Base-by-base conservation (phyloP, 192 early-diverging fungal genomes). In the Dimargaris verticillata region DNA sequence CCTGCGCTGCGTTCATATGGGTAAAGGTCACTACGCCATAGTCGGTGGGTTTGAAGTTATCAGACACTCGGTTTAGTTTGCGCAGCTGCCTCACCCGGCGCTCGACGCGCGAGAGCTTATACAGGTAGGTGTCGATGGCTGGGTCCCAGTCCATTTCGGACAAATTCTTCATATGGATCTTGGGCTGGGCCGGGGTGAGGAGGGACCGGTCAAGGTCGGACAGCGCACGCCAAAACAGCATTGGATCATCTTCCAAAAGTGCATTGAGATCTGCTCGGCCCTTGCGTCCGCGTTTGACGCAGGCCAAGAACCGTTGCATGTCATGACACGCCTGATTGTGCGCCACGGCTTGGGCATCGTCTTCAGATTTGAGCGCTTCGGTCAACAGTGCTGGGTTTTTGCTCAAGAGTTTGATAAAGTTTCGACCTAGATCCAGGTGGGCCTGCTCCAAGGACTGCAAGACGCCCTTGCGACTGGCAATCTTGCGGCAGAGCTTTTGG, bases 21-120 rank as follows among this genome's bases (percentile, higher is more conserved):
- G 65, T 66, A 62, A 83, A 83, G 17, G 81, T 83, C 3, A 81
- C 78, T 67, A 83, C 0, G 76, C 81, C 62, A 70, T 75, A 28
- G 72, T 66, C 0, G 78, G 81, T 13, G 33, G 76, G 69, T 45
- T 71, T 75, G 66, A 77, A 81, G 26, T 66, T 60, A 25, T 57
- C 62, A 17, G 53, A 5, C 41, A 61, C 45, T 26, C 28, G 18
- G 44, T 4, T 28, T 5, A 25, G 9, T 15, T 26, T 13, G 44
- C 59, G 59, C 41, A 61, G 45, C 20, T 42, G n/a, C 17, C 45
- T 33, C 5, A 61, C 44, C 13, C 45, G 42, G 44, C 59, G 59
- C 14, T 61, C 59, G 45, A 44, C 42, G 9, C 22, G 41, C 9
- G 59, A 9, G 18, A 61, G 25, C 44, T 46, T 44, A 15, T 26